These are phyloP conservation scores for Rhizophagus sp. DNA, from an alignment of 192 early-diverging fungal genomes.

Conservation along the genomic window DNA sequence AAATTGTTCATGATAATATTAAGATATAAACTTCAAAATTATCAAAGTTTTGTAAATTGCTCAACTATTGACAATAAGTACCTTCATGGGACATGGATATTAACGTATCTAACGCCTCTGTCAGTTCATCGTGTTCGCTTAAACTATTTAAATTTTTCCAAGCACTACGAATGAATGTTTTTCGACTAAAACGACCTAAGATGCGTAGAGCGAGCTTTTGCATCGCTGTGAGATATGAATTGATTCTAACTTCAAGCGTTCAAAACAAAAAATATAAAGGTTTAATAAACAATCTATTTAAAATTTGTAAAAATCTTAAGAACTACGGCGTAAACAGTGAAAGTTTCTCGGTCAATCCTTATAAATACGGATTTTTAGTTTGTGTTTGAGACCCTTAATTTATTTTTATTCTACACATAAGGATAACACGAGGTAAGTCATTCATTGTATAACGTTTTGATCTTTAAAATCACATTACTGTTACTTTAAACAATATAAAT, in stretches of 20 bases:
- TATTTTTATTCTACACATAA: no score
- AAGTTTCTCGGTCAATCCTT: no score
- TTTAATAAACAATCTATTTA: background rate
- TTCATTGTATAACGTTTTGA: no score
- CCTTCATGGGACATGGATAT: constrained; percentile 41
- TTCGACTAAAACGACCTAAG: constrained; percentile 16
- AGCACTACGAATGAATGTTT: constrained; percentile 38
- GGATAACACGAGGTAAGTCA: no score
- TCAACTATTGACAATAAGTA: background rate
- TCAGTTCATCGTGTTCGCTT: constrained; percentile 46
- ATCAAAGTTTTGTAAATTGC: background rate
- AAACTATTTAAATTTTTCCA: constrained; percentile 50
- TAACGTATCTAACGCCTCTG: constrained; percentile 46
- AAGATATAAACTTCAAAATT: constrained; percentile 1
- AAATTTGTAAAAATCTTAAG: no score
- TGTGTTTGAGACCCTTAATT: no score
- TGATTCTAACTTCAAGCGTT: background rate
- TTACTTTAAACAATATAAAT: no score
- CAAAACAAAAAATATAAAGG: background rate
- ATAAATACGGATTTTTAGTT: no score
- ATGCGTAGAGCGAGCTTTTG: constrained; percentile 18
- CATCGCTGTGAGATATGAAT: background rate
- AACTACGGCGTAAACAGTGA: no score
- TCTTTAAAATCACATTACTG: no score
- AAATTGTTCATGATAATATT: background rate